These are phyloP conservation scores for Pilasporangium apinafurcum DNA, from an alignment of 352 stramenopile genomes.

Conservation along the genomic window DNA sequence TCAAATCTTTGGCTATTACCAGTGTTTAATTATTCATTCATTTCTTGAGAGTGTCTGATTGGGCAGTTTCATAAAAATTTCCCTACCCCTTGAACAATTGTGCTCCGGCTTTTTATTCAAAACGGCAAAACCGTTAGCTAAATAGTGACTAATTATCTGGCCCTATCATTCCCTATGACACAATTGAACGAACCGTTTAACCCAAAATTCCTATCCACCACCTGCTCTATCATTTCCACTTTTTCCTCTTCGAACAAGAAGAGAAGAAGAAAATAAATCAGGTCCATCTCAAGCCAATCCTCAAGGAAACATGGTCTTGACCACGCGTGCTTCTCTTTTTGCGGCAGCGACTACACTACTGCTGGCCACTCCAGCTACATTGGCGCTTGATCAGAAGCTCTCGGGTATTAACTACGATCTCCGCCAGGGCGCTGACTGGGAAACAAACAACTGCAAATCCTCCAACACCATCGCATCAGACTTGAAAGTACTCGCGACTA, in stretches of 20 bases:
- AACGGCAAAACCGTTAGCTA: too few relatives aligned
- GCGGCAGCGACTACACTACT: conserved; percentile 23
- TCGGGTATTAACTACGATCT: conserved; percentile 84
- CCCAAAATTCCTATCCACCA: neutral
- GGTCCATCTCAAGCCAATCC: neutral
- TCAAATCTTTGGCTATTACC: too few relatives aligned
- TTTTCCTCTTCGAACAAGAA: conserved; percentile 1
- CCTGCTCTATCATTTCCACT: neutral
- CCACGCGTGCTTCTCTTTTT: conserved; percentile 16
- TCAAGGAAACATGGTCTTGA: neutral
- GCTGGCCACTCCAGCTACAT: conserved; percentile 13
- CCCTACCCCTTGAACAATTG: too few relatives aligned
- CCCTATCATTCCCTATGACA: too few relatives aligned
- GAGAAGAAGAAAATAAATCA: conserved; percentile 3
- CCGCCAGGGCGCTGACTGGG: conserved; percentile 74
- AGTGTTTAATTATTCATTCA: too few relatives aligned
- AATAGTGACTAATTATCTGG: too few relatives aligned
- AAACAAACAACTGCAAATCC: conserved; percentile 69
- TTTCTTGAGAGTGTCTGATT: too few relatives aligned
- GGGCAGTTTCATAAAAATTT: too few relatives aligned
- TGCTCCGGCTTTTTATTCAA: too few relatives aligned
- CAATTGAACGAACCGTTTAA: too few relatives aligned
- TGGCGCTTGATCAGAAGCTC: conserved; percentile 65
- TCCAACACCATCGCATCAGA: conserved; percentile 54
- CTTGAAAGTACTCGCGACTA: conserved; percentile 53